Base-by-base conservation (phyloP, 495 filamentous ascomycete genomes). In the Hapsidospora chrysogenum region DNA sequence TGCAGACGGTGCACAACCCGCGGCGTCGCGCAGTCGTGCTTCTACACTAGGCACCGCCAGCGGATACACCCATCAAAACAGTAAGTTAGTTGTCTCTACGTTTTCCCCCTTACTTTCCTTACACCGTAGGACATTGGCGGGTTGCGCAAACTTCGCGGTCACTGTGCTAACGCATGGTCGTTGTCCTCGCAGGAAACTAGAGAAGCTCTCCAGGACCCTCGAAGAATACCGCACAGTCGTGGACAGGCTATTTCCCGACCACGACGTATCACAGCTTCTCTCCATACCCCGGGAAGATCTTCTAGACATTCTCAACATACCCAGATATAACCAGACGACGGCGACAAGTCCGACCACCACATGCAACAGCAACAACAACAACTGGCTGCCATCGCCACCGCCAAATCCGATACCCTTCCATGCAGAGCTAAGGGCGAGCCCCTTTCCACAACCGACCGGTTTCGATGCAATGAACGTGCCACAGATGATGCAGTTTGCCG, bases 41-140 rank as follows among this genome's bases (percentile, higher is more conserved):
- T 68, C 46, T 72, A 72, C 42, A 66, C 70, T 49, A 68, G 70
- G 53, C 67, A 72, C 49, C 57, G 67, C 22, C 64, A 72, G 45
- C 51, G 67, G 34, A 64, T 72, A 13, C 69, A 70, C 31, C 67
- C 67, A 1, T 72, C 67, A 1, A 26, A 26, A 11, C 23, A 57
- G 67, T 42, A 72, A 70, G 57, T 53, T 42, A 22, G 51, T 37
- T 37, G 14, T 1, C 14, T 17, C 16, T 22, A 15, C 3, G 17
- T 25, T n/a, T n/a, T n/a, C n/a, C n/a, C n/a, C n/a, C n/a, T n/a
- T n/a, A n/a, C n/a, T n/a, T n/a, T n/a, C n/a, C n/a, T n/a, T n/a
- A n/a, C n/a, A n/a, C n/a, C n/a, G n/a, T n/a, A n/a, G n/a, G n/a
- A n/a, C n/a, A n/a, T n/a, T n/a, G n/a, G n/a, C n/a, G n/a, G n/a